Evolutionary conservation across 768 basidiomycete species (phyloP).

Genomic region (Sporobolomyces phaffii): DNA sequence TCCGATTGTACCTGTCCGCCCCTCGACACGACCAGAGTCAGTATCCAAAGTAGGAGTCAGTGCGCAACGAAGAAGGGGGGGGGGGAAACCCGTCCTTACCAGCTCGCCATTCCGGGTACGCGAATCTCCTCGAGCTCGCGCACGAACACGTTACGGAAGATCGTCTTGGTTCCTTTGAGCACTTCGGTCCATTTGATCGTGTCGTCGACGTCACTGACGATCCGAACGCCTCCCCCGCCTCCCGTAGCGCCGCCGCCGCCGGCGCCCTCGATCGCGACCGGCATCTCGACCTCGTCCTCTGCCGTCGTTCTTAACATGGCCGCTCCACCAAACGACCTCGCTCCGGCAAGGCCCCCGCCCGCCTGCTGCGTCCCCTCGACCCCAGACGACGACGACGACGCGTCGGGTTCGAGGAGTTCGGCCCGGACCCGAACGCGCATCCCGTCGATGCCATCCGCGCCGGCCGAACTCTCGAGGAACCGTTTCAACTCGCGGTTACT

Average conservation of each 20-base stretch:
- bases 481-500: slow-evolving; percentile 2
- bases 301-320: neutral
- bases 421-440: slow-evolving; percentile 20
- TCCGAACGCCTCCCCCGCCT: slow-evolving; percentile 21
- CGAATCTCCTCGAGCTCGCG: slow-evolving; percentile 70
- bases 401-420: slow-evolving; percentile 25
- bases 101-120: slow-evolving; percentile 56
- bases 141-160: slow-evolving; percentile 88
- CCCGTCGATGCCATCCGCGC: neutral
- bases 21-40: too few relatives aligned
- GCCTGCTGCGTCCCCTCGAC: too few relatives aligned
- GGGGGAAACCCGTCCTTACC: too few relatives aligned
- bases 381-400: neutral
- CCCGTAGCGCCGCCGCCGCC: too few relatives aligned
- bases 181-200: slow-evolving; percentile 56
- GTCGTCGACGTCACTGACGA: slow-evolving; percentile 37
- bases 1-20: slow-evolving; percentile 45
- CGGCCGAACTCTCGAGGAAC: slow-evolving; percentile 10
- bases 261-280: slow-evolving; percentile 17
- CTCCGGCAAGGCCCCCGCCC: too few relatives aligned
- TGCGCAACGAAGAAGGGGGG: too few relatives aligned
- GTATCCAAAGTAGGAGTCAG: too few relatives aligned
- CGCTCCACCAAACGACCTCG: neutral
- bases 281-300: slow-evolving; percentile 19
- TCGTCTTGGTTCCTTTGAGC: slow-evolving; percentile 67